These are phyloP conservation scores for Chlorophyllum brunneum DNA, from an alignment of 768 basidiomycete species.

Conservation along the genomic window DNA sequence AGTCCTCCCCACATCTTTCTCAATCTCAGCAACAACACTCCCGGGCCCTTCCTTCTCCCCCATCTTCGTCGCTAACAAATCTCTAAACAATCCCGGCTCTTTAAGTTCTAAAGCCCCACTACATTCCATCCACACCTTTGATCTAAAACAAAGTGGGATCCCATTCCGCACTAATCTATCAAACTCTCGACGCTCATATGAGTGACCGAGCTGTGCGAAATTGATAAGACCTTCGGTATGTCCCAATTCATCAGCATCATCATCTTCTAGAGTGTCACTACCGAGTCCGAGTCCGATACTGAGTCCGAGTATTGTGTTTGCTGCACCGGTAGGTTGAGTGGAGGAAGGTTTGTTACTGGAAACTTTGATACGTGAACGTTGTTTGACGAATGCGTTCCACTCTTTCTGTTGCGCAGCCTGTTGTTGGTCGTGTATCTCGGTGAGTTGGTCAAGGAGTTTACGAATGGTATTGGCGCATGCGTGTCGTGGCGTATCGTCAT, in stretches of 20 bases:
- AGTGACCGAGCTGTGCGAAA: slow-evolving; percentile 83
- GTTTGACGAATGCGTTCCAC: slow-evolving; percentile 87
- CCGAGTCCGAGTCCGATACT: slow-evolving; percentile 28
- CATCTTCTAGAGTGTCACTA: slow-evolving; percentile 24
- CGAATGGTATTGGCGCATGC: slow-evolving; percentile 74
- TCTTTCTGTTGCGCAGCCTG: slow-evolving; percentile 67
- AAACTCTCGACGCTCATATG: slow-evolving; percentile 78
- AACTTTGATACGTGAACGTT: slow-evolving; percentile 48
- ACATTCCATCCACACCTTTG: slow-evolving; percentile 91
- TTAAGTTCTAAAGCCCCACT: slow-evolving; percentile 89
- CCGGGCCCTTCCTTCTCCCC: slow-evolving; percentile 38
- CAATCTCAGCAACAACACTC: slow-evolving; percentile 74
- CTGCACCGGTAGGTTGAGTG: slow-evolving; percentile 38
- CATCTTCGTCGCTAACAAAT: slow-evolving; percentile 57
- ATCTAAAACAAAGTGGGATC: slow-evolving; percentile 83
- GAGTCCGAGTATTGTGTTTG: slow-evolving; percentile 67
- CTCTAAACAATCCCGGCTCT: slow-evolving; percentile 87
- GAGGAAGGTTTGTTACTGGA: slow-evolving; percentile 20
- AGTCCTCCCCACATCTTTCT: slow-evolving; percentile 91
- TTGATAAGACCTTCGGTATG: slow-evolving; percentile 88
- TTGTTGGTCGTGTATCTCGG: slow-evolving; percentile 76
- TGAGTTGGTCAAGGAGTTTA: slow-evolving; percentile 70
- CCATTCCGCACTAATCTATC: slow-evolving; percentile 77
- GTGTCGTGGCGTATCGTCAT: slow-evolving; percentile 63
- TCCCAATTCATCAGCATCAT: slow-evolving; percentile 68